Evolutionary conservation across 1,284 basidiomycete species (phyloP), one percentile per base, ranked within the genome.

Genomic region (Sanguinoderma infundibulare): DNA sequence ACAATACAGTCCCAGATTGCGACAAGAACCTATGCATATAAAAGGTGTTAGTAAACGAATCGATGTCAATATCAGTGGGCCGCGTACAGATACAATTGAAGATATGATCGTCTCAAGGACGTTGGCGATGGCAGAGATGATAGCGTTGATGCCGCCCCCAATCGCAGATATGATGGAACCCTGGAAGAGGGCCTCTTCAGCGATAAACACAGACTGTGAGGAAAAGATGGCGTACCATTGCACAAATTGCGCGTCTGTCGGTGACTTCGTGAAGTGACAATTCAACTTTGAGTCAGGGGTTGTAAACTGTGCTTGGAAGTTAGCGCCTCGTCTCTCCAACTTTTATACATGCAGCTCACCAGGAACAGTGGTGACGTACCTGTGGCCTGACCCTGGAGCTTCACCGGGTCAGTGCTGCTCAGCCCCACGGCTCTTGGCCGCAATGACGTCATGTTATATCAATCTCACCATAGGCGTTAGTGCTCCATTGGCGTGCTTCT

Each of bases 121-220:
- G 60, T 68, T 70, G 14, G 84, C 85, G 58, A 88, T 84, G 17
- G 84, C 85, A 59, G 79, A 81, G 66, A 88, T 80, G 63, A 89
- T 73, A 57, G 82, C 76, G 61, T 83, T 83, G 60, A 87, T 84
- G 47, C 78, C 85, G 62, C 73, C 69, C 30, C 85, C 86, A 52
- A 87, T 86, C 54, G 86, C 81, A 69, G 84, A 86, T 64, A 87
- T 76, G 54, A 87, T 79, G 30, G 83, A 81, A 24, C 85, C 85
- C 85, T 86, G 38, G 38, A 50, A 6, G 30, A 35, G 30, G 12
- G n/a, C 12, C 12, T 10, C 30, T 8, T 50, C 20, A 50, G 30
- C 26, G 17, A 30, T 14, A 14, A 15, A 3, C 26, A 47, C 12
- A 0, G 17, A 17, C n/a, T 1, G 28, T 3, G 2, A n/a, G 17